Conservation (phyloP, 2,329 filamentous ascomycete genomes). For the Fusarium setosum region DNA sequence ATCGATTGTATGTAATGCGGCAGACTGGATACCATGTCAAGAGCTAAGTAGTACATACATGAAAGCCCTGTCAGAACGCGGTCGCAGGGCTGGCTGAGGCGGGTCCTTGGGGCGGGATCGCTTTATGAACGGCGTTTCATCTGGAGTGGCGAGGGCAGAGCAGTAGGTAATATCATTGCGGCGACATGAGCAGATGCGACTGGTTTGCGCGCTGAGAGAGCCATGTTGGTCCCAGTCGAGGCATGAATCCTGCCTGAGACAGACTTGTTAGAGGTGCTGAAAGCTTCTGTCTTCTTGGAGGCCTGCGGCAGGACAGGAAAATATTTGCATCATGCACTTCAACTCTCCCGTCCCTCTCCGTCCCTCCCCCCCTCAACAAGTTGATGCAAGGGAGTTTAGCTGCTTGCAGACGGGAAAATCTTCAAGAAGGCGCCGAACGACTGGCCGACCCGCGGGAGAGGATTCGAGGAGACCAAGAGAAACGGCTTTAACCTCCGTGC, state of each 20-base stretch:
- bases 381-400: constrained; percentile 38
- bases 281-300: not conserved
- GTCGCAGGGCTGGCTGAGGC: constrained; percentile 29
- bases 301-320: constrained; percentile 2
- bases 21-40: constrained; percentile 10
- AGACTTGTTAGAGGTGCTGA: constrained; percentile 22
- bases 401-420: constrained; percentile 28
- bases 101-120: constrained; percentile 1
- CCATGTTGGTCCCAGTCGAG: constrained; percentile 6
- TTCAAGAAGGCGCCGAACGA: constrained; percentile 22
- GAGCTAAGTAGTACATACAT: not conserved
- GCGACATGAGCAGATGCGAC: not conserved
- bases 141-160: constrained; percentile 23
- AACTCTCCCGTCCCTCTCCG: constrained; percentile 8
- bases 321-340: constrained; percentile 25
- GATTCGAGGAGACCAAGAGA: constrained; percentile 6
- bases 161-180: not conserved
- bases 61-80: constrained; percentile 18
- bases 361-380: constrained; percentile 23
- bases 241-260: constrained; percentile 31
- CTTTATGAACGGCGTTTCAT: constrained; percentile 33
- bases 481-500: constrained; percentile 78
- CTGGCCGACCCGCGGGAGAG: constrained; percentile 13
- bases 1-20: constrained; percentile 23
- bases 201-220: constrained; percentile 1